phyloP scores from a whole-genome alignment of 2,329 filamentous ascomycete genomes.

The Dothideomycetes sp. region DNA sequence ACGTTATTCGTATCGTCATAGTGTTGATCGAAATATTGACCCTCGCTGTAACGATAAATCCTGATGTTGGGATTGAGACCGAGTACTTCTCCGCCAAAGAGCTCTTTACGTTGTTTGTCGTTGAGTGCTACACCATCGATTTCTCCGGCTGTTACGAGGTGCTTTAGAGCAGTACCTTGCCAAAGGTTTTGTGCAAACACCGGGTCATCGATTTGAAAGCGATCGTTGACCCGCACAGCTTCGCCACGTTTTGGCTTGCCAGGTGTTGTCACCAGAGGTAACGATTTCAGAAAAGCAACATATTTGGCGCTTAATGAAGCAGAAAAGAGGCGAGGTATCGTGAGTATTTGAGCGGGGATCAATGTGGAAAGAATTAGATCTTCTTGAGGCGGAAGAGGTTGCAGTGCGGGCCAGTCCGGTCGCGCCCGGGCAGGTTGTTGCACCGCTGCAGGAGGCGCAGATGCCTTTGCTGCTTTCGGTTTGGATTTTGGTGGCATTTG shows the following conservation, averaged over 20 bases:
- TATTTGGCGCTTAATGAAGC: constrained; percentile 66
- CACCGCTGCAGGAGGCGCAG: constrained; percentile 5
- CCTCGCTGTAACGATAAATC: constrained; percentile 75
- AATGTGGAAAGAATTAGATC: constrained; percentile 53
- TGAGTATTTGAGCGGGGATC: constrained; percentile 58
- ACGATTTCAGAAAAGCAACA: constrained; percentile 58
- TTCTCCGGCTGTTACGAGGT: constrained; percentile 40
- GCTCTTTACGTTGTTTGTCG: constrained; percentile 26
- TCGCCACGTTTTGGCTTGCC: constrained; percentile 70
- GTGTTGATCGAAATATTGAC: constrained; percentile 87
- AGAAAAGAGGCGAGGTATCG: constrained; percentile 67
- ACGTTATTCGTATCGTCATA: constrained; percentile 84
- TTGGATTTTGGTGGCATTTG: constrained; percentile 19
- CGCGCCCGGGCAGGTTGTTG: constrained; percentile 13
- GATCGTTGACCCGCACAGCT: constrained; percentile 78
- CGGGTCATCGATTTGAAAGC: constrained; percentile 72
- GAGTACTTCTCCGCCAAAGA: constrained; percentile 74
- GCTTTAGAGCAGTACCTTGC: constrained; percentile 64
- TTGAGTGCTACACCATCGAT: constrained; percentile 24
- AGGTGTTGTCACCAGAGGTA: constrained; percentile 70
- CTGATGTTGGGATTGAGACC: constrained; percentile 83
- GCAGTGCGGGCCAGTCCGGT: constrained; percentile 63
- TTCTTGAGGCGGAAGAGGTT: constrained; percentile 56
- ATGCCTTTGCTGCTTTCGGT: not conserved
- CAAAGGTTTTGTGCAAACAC: constrained; percentile 67